phyloP scores from a whole-genome alignment of 2,329 filamentous ascomycete genomes.

The Lecanosticta acicola region DNA sequence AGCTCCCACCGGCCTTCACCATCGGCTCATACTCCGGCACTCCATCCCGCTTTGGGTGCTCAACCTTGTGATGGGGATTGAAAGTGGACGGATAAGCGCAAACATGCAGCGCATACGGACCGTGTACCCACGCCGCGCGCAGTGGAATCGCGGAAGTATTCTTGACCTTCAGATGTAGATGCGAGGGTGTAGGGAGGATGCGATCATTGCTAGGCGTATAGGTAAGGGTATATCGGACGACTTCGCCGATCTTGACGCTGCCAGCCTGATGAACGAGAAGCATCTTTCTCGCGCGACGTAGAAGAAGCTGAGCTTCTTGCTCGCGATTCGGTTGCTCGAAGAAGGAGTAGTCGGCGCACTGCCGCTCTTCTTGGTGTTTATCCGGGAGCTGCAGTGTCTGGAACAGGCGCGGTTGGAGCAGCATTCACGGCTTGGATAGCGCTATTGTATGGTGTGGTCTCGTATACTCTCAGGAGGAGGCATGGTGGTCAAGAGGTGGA shows the following conservation, averaged over 20 bases:
- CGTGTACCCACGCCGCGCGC: conserved; percentile 91
- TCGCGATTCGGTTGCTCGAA: conserved; percentile 4
- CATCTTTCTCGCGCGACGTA: conserved; percentile 50
- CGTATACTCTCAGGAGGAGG: neutral
- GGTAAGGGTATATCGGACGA: conserved; percentile 82
- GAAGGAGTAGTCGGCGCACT: conserved; percentile 3
- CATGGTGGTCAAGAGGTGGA: neutral
- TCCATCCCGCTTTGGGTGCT: conserved; percentile 53
- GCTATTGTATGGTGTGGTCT: conserved; percentile 1
- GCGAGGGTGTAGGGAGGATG: conserved; percentile 77
- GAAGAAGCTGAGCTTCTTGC: neutral
- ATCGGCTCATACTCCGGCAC: conserved; percentile 92
- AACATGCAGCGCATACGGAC: conserved; percentile 85
- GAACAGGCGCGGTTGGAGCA: conserved; percentile 9
- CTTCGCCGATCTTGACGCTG: conserved; percentile 88
- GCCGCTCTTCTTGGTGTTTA: neutral
- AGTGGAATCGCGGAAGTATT: conserved; percentile 88
- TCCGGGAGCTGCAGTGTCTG: conserved; percentile 5
- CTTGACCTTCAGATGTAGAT: conserved; percentile 79
- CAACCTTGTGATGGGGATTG: conserved; percentile 73
- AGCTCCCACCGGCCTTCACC: conserved; percentile 86
- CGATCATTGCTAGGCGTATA: conserved; percentile 86
- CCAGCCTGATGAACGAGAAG: conserved; percentile 86
- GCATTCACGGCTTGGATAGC: conserved; percentile 5
- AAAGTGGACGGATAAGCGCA: conserved; percentile 80